Evolutionary conservation across 768 basidiomycete species (phyloP).

Genomic region (Mycena alexandri): DNA sequence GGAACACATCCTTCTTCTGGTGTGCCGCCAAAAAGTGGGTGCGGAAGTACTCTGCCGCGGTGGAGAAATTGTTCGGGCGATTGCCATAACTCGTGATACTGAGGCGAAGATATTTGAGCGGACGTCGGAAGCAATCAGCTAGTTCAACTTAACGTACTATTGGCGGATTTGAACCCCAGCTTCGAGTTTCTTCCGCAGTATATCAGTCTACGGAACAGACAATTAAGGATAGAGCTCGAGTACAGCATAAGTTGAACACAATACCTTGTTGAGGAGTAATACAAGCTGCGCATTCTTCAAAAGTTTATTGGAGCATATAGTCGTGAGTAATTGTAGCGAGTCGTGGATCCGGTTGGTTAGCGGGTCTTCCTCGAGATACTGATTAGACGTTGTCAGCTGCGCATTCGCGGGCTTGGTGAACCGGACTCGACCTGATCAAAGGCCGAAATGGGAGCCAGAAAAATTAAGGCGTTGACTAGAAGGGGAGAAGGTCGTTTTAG

Average conservation of each 20-base stretch:
- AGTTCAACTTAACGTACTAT: constrained; percentile 66
- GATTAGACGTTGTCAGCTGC: constrained; percentile 16
- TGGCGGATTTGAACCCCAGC: constrained; percentile 77
- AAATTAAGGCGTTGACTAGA: constrained; percentile 86
- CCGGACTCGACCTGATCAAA: constrained; percentile 76
- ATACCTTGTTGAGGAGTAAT: constrained; percentile 83
- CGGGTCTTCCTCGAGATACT: constrained; percentile 89
- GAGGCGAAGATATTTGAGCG: constrained; percentile 21
- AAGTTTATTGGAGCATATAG: constrained; percentile 82
- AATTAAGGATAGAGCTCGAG: constrained; percentile 5
- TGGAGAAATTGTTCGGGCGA: constrained; percentile 77
- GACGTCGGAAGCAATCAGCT: background rate
- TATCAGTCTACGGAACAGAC: constrained; percentile 66
- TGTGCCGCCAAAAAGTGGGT: constrained; percentile 87
- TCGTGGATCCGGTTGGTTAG: constrained; percentile 86
- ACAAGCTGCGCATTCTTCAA: constrained; percentile 80
- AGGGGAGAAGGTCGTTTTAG: constrained; percentile 13
- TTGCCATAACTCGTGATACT: constrained; percentile 86
- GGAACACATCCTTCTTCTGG: constrained; percentile 70
- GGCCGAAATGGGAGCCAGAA: constrained; percentile 87
- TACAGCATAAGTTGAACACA: constrained; percentile 37
- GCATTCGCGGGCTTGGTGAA: constrained; percentile 29
- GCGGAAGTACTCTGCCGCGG: constrained; percentile 84
- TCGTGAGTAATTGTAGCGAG: constrained; percentile 82
- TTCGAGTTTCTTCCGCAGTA: constrained; percentile 78